A percentile compares a stretch with the other conserved stretches of the same genome.
phyloP scores from a whole-genome alignment of 164 flowering plant genomes.

The Umbellularia californica region DNA sequence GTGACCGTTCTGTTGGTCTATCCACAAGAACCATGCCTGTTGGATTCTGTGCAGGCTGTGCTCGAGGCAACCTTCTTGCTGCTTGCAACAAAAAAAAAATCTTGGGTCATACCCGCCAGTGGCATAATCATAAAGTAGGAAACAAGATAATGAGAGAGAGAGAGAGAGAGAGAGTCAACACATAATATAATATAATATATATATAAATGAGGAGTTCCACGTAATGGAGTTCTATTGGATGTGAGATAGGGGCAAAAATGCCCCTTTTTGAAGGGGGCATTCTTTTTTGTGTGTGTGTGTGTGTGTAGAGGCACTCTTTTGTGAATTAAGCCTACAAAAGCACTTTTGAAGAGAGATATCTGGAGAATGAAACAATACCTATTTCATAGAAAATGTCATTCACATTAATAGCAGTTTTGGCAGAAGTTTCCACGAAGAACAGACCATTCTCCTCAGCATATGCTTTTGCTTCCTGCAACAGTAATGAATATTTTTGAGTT shows the following conservation, averaged over 20 bases:
- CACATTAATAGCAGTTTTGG: conserved; percentile 75
- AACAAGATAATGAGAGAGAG: neutral
- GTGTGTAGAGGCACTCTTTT: too few species aligned
- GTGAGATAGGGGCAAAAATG: too few species aligned
- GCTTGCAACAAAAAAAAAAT: conserved; percentile 15
- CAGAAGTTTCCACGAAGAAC: conserved; percentile 86
- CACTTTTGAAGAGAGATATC: too few species aligned
- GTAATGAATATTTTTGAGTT: neutral
- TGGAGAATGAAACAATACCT: conserved; percentile 37
- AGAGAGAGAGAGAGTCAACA: too few species aligned
- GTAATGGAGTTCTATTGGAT: too few species aligned
- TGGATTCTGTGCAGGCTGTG: conserved; percentile 72
- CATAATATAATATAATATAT: too few species aligned
- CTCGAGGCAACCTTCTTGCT: conserved; percentile 72
- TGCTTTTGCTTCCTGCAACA: conserved; percentile 61
- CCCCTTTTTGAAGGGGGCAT: too few species aligned
- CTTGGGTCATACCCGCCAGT: neutral
- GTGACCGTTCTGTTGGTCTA: conserved; percentile 55
- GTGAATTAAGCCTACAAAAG: too few species aligned
- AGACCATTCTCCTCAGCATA: conserved; percentile 87
- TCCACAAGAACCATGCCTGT: conserved; percentile 79
- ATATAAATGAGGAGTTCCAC: too few species aligned
- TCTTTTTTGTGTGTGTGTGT: too few species aligned
- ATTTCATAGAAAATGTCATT: conserved; percentile 81
- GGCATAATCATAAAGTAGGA: neutral